These are phyloP conservation scores for Diaporthe longicolla DNA, from an alignment of 2,329 filamentous ascomycete species.

Conservation along the genomic window DNA sequence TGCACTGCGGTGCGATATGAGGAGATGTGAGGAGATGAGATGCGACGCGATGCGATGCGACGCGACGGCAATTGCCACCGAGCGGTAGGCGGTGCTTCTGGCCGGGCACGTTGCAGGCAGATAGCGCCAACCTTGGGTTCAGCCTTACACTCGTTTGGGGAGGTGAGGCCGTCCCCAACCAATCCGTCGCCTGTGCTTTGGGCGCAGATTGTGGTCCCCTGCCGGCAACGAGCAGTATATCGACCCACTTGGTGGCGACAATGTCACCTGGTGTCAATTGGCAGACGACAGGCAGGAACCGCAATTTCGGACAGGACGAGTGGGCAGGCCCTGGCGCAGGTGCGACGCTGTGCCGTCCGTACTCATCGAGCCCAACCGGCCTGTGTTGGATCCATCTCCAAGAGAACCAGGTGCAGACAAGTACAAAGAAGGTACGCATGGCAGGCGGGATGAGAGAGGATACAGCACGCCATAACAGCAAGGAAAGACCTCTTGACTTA, in stretches of 20 bases:
- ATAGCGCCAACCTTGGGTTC: constrained; percentile 35
- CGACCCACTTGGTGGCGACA: constrained; percentile 35
- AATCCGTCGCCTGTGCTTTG: constrained; percentile 22
- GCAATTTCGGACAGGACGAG: constrained; percentile 9
- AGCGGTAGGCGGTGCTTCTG: background rate
- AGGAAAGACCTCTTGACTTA: constrained; percentile 28
- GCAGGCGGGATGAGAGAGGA: background rate
- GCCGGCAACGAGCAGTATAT: constrained; percentile 5
- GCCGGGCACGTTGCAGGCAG: constrained; percentile 16
- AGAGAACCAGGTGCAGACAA: background rate
- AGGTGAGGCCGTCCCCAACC: constrained; percentile 33
- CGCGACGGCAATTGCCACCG: constrained; percentile 18
- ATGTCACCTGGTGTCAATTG: constrained; percentile 35
- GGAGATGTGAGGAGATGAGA: background rate
- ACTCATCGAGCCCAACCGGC: background rate
- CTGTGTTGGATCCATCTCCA: constrained; percentile 26
- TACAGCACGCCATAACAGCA: background rate
- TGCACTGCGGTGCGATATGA: background rate
- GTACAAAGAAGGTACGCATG: background rate
- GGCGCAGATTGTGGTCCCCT: constrained; percentile 24
- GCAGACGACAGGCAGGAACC: background rate
- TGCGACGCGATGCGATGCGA: constrained; percentile 6
- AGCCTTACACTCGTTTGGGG: constrained; percentile 28
- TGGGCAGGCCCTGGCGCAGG: background rate
- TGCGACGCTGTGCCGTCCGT: constrained; percentile 13